These are phyloP conservation scores for Talaromyces sp. DNA, from an alignment of 2,329 filamentous ascomycete genomes.

Conservation along the genomic window DNA sequence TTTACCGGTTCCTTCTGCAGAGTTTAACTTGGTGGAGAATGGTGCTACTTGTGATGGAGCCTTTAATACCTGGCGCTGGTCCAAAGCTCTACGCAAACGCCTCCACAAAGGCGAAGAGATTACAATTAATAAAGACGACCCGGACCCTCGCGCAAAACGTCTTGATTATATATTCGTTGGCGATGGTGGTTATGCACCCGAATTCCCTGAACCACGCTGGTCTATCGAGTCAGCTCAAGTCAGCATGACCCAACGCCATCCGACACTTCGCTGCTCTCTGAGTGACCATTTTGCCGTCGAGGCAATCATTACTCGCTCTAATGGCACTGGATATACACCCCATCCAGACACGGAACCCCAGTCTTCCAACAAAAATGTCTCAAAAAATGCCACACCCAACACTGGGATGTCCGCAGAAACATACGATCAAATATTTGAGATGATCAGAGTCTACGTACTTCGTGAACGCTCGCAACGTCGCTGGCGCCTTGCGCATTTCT, in stretches of 20 bases:
- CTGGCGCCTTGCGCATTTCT: slow-evolving; percentile 75
- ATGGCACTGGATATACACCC: slow-evolving; percentile 2
- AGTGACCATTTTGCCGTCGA: slow-evolving; percentile 95
- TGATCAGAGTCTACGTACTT: slow-evolving; percentile 67
- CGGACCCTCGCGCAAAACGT: slow-evolving; percentile 77
- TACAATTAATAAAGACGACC: slow-evolving; percentile 64
- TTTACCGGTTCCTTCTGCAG: slow-evolving; percentile 71
- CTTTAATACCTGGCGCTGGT: slow-evolving; percentile 94
- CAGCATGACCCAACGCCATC: slow-evolving; percentile 80
- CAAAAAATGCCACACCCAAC: slow-evolving; percentile 25
- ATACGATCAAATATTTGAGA: slow-evolving; percentile 73
- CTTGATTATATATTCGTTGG: slow-evolving; percentile 93
- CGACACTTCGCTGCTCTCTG: slow-evolving; percentile 77
- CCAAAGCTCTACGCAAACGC: slow-evolving; percentile 67
- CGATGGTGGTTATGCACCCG: slow-evolving; percentile 47
- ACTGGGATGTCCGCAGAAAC: slow-evolving; percentile 50
- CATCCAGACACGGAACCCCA: background rate
- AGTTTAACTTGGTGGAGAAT: slow-evolving; percentile 77
- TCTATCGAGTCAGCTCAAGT: slow-evolving; percentile 70
- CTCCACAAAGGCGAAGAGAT: slow-evolving; percentile 68
- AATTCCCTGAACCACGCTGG: slow-evolving; percentile 58
- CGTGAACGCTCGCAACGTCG: slow-evolving; percentile 74
- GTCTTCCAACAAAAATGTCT: slow-evolving; percentile 17
- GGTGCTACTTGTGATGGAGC: slow-evolving; percentile 84
- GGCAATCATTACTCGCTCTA: slow-evolving; percentile 65